Evolutionary conservation across 306 rosid genomes (phyloP).

Genomic region (Erythrophleum fordii): DNA sequence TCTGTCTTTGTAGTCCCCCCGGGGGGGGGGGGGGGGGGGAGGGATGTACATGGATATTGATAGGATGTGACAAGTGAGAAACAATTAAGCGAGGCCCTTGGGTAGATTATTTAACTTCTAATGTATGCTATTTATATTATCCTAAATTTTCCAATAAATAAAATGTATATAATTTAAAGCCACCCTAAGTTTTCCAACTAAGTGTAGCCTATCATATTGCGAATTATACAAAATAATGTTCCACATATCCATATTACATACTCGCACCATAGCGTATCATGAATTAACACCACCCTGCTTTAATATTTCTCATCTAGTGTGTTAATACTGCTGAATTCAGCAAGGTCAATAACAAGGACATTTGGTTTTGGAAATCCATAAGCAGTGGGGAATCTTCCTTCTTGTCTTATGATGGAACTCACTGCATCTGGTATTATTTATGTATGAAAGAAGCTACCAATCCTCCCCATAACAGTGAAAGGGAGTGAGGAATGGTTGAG

Average conservation of each 20-base stretch:
- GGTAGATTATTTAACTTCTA: neutral
- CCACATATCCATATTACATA: neutral
- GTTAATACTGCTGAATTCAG: neutral
- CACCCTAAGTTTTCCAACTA: too few species aligned
- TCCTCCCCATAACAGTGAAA: too few species aligned
- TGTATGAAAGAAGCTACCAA: too few species aligned
- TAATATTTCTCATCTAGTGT: neutral
- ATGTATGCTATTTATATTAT: too few species aligned
- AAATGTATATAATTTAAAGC: too few species aligned
- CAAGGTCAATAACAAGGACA: neutral
- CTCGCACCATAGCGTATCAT: neutral
- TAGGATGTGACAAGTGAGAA: neutral
- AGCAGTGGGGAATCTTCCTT: neutral
- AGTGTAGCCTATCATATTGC: neutral
- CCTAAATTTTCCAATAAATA: too few species aligned
- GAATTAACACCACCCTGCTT: neutral
- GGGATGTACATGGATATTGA: neutral
- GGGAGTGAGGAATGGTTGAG: too few species aligned
- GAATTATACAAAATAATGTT: too few species aligned
- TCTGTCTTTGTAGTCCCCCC: neutral
- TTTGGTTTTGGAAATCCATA: slow-evolving; percentile 1
- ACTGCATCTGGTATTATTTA: too few species aligned
- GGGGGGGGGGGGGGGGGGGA: too few species aligned
- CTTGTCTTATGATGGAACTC: too few species aligned
- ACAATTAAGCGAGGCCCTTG: neutral